Evolutionary conservation across 805 yeast genomes (phyloP), one percentile per base, ranked within the genome.

Genomic region (Ogataea methylovora): DNA sequence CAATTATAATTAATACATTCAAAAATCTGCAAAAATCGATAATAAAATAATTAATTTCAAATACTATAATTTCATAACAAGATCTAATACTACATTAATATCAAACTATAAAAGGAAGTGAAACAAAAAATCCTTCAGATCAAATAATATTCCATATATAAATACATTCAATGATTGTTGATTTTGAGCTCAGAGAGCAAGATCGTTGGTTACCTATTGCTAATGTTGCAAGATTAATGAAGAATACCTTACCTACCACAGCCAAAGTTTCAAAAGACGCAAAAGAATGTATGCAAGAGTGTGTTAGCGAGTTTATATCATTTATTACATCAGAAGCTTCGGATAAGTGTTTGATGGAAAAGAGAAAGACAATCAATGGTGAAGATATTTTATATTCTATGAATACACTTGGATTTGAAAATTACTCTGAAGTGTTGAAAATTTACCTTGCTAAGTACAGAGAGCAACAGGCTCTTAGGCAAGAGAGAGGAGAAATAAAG

Each of bases 221-320:
- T 26, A 73, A 73, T 40, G 82, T 76, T 39, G 80, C 82, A n/a
- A 62, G 90, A 34, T 72, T 83, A 33, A 83, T 82, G 90, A 83
- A 83, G 49, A 66, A 60, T 36, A 80, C 90, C 2, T 60, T 82
- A 21, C 90, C 92, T 3, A 60, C 67, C 10, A 76, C 79, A 24
- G 90, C 88, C 9, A 82, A 82, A 48, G 76, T 82, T 2, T 77
- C 86, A 16, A 82, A 81, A 48, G 92, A 82, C 47, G 83, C 88
- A 28, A 80, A 81, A 48, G 88, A 79, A 45, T 75, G 84, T 44
- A 76, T 79, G 59, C 85, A 79, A 54, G 84, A 79, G 48, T 78
- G 83, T 48, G 84, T 76, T 4, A 62, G 73, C 32, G 83, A 78
- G 53, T 78, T 76, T 52, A 79, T 78, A 23, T 72, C 81, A 8